Conservation (phyloP, 2,329 filamentous ascomycete genomes). For the Sarocladiaceae sp. region DNA sequence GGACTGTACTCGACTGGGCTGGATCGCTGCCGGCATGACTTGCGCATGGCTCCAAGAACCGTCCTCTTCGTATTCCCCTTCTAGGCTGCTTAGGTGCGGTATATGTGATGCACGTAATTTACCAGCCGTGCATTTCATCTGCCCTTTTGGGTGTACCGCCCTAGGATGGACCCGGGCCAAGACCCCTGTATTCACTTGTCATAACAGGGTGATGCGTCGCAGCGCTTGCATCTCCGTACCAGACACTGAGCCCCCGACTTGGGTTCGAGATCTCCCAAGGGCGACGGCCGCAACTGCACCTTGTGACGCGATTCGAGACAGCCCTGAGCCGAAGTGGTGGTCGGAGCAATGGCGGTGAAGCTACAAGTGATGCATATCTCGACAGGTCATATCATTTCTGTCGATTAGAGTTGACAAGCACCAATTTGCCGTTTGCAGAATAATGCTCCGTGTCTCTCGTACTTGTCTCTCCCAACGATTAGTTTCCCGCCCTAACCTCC, state of each 20-base stretch:
- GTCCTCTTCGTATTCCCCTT: not conserved
- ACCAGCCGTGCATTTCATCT: slow-evolving; percentile 6
- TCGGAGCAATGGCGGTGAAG: not conserved
- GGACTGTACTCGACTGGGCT: not conserved
- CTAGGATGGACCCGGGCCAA: not conserved
- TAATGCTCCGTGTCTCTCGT: not conserved
- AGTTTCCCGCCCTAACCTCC: not conserved
- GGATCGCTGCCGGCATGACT: not conserved
- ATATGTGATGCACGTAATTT: slow-evolving; percentile 9
- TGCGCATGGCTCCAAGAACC: too few relatives aligned
- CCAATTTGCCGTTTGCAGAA: not conserved
- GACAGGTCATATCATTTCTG: too few relatives aligned
- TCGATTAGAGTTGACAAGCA: too few relatives aligned
- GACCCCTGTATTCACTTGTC: not conserved
- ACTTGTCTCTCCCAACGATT: not conserved
- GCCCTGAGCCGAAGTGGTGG: too few relatives aligned
- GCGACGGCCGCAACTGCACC: not conserved
- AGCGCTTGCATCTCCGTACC: slow-evolving; percentile 1
- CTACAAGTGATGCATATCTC: too few relatives aligned
- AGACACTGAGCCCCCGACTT: not conserved
- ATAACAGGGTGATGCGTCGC: not conserved
- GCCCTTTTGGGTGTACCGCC: not conserved
- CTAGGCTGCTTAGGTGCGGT: not conserved
- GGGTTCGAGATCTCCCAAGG: not conserved
- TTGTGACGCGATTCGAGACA: not conserved